Evolutionary conservation across 768 basidiomycete species (phyloP).

Genomic region (Boletus rufocinnamomeus): DNA sequence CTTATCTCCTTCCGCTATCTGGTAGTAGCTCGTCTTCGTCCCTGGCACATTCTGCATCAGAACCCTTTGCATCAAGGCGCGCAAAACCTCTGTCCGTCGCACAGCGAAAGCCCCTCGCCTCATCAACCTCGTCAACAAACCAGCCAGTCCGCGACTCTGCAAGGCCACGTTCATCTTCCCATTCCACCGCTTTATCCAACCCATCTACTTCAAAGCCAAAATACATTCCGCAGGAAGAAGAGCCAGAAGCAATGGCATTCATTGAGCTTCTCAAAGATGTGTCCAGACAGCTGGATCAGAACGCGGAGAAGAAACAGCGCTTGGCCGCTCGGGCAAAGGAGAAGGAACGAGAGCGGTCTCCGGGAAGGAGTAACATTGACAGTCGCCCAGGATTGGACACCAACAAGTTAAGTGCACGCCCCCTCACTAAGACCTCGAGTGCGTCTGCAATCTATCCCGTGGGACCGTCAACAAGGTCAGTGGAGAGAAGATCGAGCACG

Average conservation of each 20-base stretch:
- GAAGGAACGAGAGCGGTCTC: conserved; percentile 10
- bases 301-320: conserved; percentile 30
- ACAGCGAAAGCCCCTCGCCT: conserved; percentile 21
- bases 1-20: conserved; percentile 10
- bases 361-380: background rate
- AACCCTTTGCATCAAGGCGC: conserved; percentile 2
- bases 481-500: background rate
- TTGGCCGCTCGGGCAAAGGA: conserved; percentile 13
- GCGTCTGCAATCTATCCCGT: conserved; percentile 11
- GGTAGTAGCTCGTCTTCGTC: conserved; percentile 6
- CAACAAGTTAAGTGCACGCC: background rate
- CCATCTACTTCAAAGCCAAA: conserved; percentile 1
- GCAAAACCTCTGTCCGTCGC: conserved; percentile 8
- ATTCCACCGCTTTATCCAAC: conserved; percentile 6
- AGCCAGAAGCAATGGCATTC: conserved; percentile 28
- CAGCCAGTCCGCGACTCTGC: conserved; percentile 9
- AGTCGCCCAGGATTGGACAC: background rate
- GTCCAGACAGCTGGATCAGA: conserved; percentile 26
- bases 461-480: background rate
- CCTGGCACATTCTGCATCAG: conserved; percentile 5
- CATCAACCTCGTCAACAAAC: conserved; percentile 24
- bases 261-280: conserved; percentile 29
- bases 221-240: conserved; percentile 16
- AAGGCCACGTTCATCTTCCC: conserved; percentile 24
- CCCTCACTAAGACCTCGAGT: conserved; percentile 22